Evolutionary conservation across 345 rosid species (phyloP), one percentile per base, ranked within the genome.

Genomic region (Ailanthus altissimus): DNA sequence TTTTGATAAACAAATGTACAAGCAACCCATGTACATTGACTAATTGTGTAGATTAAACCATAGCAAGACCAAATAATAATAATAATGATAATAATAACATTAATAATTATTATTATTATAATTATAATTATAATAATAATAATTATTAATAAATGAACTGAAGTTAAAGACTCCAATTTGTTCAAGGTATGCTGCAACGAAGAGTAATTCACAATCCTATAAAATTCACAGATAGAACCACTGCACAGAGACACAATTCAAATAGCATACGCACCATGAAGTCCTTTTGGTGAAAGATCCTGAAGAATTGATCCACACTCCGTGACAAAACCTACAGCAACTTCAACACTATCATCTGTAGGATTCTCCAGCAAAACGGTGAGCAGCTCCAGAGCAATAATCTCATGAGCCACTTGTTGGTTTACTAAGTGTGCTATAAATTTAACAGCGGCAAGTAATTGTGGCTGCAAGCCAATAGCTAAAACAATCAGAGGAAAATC

Each of bases 281-380:
- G 78, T 80, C 97, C 98, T 88, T 86, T 96, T 16, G 98, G 97
- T 62, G 97, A 86, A 74, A 91, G 84, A 75, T 93, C 98, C 83
- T 91, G 98, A 74, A 93, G 97, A 80, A 92, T 84, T 2, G 98
- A 93, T 72, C 99, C 99, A 85, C 97, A 89, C 61, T 96, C 97
- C 0, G 90, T 92, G 13, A 93, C 92, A 51, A 96, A 92, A 11
- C 98, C 99, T 69, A 90, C 97, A 76, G 97, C 98, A 20, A 96
- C 99, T 84, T 93, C 99, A 21, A 96, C 99, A 77, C 97, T 96
- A 79, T 96, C 97, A 75, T 92, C 98, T 4, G 93, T 89, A 45
- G 97, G 98, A 68, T 85, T 83, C 82, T 85, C 94, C 62, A 93
- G 87, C 87, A 96, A 87, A 75, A 93, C 80, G 15, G 92, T 81